These are phyloP conservation scores for Lactarius deliciosus DNA, from an alignment of 768 basidiomycete species.

Conservation along the genomic window DNA sequence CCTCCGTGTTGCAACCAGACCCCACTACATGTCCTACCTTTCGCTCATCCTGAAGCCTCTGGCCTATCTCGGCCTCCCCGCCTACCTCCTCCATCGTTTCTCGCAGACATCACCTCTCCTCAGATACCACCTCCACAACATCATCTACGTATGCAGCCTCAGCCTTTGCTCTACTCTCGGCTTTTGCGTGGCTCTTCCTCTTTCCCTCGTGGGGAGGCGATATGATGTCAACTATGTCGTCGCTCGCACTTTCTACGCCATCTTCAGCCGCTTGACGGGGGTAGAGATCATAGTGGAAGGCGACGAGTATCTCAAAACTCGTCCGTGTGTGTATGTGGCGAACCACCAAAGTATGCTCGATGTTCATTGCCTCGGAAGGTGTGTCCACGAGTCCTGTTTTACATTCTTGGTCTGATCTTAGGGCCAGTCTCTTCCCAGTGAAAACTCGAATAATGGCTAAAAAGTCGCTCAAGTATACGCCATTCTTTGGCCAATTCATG, in stretches of 20 bases:
- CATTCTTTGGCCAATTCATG: slow-evolving; percentile 89
- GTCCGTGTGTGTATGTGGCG: slow-evolving; percentile 73
- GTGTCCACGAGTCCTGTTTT: slow-evolving; percentile 34
- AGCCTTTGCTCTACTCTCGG: slow-evolving; percentile 65
- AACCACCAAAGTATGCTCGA: slow-evolving; percentile 97
- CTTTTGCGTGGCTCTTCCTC: slow-evolving; percentile 62
- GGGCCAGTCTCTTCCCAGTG: slow-evolving; percentile 62
- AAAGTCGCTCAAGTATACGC: slow-evolving; percentile 80
- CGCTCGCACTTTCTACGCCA: slow-evolving; percentile 76
- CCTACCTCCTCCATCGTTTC: slow-evolving; percentile 61
- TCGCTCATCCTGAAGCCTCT: slow-evolving; percentile 62
- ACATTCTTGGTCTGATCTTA: slow-evolving; percentile 17
- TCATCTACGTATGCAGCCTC: slow-evolving; percentile 71
- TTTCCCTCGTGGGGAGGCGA: slow-evolving; percentile 65
- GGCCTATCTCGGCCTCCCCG: slow-evolving; percentile 74
- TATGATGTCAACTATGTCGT: slow-evolving; percentile 82
- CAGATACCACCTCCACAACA: slow-evolving; percentile 71
- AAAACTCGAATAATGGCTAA: slow-evolving; percentile 90
- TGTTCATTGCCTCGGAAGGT: slow-evolving; percentile 79
- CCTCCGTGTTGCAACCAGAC: slow-evolving; percentile 2
- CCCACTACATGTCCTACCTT: slow-evolving; percentile 59
- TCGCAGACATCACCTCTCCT: slow-evolving; percentile 54
- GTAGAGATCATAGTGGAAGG: slow-evolving; percentile 80
- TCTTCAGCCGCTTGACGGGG: slow-evolving; percentile 63
- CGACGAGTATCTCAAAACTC: slow-evolving; percentile 70